Percentiles rank a stretch among this genome's conserved stretches.
These are phyloP conservation scores for Lobosporangium transversale DNA, from an alignment of 192 early-diverging fungal genomes.

Conservation along the genomic window DNA sequence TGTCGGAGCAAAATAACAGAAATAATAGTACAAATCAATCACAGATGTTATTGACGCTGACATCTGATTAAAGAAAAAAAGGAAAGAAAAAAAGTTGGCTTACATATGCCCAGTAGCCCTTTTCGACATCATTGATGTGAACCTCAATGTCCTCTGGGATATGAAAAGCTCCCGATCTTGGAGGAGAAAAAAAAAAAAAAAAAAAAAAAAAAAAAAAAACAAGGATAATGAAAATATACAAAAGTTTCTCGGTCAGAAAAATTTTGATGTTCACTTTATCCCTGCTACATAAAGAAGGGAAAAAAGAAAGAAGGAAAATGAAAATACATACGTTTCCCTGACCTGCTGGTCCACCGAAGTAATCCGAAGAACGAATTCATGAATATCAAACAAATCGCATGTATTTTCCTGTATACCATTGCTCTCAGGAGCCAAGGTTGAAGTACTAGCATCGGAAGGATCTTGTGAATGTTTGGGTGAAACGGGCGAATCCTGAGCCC, in stretches of 20 bases:
- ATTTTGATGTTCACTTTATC: no score
- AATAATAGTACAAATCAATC: no score
- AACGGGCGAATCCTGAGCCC: slow-evolving; percentile 15
- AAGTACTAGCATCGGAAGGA: slow-evolving; percentile 12
- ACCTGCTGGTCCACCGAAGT: slow-evolving; percentile 57
- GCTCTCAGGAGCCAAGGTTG: slow-evolving; percentile 14
- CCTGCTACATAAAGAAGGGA: no score
- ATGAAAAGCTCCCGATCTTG: slow-evolving; percentile 46
- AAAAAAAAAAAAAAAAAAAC: slow-evolving; percentile 2
- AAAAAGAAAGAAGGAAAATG: not conserved
- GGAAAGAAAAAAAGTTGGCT: slow-evolving; percentile 21
- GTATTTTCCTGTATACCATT: slow-evolving; percentile 2
- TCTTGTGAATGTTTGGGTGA: slow-evolving; percentile 25
- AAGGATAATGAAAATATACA: not conserved
- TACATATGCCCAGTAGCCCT: slow-evolving; percentile 64
- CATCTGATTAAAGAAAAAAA: slow-evolving; percentile 8
- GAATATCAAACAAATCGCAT: slow-evolving; percentile 54
- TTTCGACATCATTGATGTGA: slow-evolving; percentile 58
- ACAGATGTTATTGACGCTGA: no score
- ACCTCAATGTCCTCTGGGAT: slow-evolving; percentile 66
- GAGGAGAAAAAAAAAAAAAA: not conserved
- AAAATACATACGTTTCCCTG: slow-evolving; percentile 35
- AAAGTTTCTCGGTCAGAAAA: no score
- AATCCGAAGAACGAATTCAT: slow-evolving; percentile 61
- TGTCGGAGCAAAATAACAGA: not conserved